A percentile compares a stretch with the other conserved stretches of the same genome.
Evolutionary conservation across 2,329 filamentous ascomycete genomes (phyloP).

Genomic region (Cordyceps cicadae): DNA sequence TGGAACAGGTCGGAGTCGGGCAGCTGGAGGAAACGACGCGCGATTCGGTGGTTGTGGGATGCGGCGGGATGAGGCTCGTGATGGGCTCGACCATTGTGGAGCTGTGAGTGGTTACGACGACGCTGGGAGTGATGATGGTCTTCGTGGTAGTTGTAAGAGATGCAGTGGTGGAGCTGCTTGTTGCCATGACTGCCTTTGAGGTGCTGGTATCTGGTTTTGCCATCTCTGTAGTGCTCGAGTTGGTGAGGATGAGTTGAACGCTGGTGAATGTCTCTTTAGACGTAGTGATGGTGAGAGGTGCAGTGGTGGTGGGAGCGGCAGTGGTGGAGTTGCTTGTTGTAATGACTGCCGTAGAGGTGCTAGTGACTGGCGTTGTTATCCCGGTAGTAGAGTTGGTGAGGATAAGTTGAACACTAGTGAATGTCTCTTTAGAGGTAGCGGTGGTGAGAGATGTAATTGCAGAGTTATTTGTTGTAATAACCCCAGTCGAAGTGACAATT

Average conservation of each 20-base stretch:
- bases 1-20: constrained; percentile 5
- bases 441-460: not conserved
- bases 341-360: not conserved
- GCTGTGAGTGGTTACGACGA: not conserved
- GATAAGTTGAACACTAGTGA: too few species aligned
- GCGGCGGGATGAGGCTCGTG: not conserved
- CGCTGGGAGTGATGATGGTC: not conserved
- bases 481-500: too few species aligned
- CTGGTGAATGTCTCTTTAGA: not conserved
- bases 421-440: not conserved
- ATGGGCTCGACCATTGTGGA: not conserved
- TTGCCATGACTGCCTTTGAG: not conserved
- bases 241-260: not conserved
- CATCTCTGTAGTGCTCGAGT: not conserved
- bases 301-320: too few species aligned
- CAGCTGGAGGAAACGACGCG: not conserved
- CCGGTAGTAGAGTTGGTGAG: too few species aligned
- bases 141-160: not conserved
- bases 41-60: not conserved
- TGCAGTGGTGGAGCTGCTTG: not conserved
- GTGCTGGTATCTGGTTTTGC: not conserved
- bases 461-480: not conserved
- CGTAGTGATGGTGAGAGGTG: not conserved
- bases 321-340: not conserved
- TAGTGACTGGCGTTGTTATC: not conserved